Conservation (phyloP, 2,329 filamentous ascomycete species). For the Talaromyces rugulosus region DNA sequence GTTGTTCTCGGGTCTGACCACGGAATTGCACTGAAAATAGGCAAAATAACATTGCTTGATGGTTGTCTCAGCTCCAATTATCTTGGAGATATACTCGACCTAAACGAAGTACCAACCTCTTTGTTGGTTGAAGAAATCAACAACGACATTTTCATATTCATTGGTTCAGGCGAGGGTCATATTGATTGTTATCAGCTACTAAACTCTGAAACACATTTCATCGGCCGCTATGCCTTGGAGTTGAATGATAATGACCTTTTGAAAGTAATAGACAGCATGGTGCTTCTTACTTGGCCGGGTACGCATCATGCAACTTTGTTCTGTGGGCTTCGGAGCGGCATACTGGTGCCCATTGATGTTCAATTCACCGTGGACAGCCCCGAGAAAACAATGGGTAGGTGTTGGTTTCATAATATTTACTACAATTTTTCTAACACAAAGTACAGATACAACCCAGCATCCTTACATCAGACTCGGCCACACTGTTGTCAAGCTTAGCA, state of each 20-base stretch:
- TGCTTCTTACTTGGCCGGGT: conserved; percentile 19
- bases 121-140: conserved; percentile 28
- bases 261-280: conserved; percentile 33
- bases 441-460: conserved; percentile 29
- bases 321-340: conserved; percentile 45
- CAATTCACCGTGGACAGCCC: conserved; percentile 15
- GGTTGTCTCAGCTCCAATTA: conserved; percentile 18
- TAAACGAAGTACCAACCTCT: conserved; percentile 35
- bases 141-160: conserved; percentile 28
- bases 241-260: conserved; percentile 25
- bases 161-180: conserved; percentile 37
- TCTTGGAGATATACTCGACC: conserved; percentile 18
- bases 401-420: conserved; percentile 8
- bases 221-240: conserved; percentile 22
- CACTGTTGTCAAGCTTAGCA: conserved; percentile 33
- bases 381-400: conserved; percentile 23
- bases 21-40: conserved; percentile 25
- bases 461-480: conserved; percentile 29
- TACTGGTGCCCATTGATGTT: conserved; percentile 35
- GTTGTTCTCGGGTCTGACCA: conserved; percentile 23
- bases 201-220: conserved; percentile 17
- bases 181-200: conserved; percentile 28
- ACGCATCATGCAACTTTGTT: conserved; percentile 26
- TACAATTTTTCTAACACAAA: conserved; percentile 15
- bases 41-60: conserved; percentile 18